Conservation (phyloP, 768 basidiomycete genomes). For the Leccinum subgranulosum region DNA sequence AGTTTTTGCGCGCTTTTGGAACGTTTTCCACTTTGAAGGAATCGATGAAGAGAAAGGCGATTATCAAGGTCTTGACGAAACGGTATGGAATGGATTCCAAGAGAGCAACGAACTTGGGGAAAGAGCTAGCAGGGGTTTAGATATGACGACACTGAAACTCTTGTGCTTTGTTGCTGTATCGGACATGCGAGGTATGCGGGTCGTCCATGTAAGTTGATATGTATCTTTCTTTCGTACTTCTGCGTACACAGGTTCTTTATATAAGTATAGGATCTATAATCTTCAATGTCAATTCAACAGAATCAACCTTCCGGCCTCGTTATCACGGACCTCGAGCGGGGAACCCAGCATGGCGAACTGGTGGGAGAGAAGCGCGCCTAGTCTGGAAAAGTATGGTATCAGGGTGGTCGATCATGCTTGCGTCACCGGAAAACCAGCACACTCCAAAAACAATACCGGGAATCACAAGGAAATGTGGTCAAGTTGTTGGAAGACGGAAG, state of each 20-base stretch:
- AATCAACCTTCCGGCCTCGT: constrained; percentile 17
- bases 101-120: constrained; percentile 11
- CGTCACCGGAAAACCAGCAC: constrained; percentile 27
- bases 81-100: constrained; percentile 23
- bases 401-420: constrained; percentile 31
- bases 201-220: too few relatives aligned
- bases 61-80: constrained; percentile 24
- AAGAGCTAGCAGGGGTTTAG: too few relatives aligned
- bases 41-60: constrained; percentile 19
- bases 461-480: too few relatives aligned
- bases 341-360: constrained; percentile 33
- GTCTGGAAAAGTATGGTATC: constrained; percentile 26
- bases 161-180: too few relatives aligned
- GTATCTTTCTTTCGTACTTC: too few relatives aligned
- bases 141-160: too few relatives aligned
- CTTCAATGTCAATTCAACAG: neutral
- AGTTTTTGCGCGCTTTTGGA: too few relatives aligned
- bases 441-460: constrained; percentile 10
- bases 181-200: too few relatives aligned
- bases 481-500: constrained; percentile 4
- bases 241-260: too few relatives aligned
- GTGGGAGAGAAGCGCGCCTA: constrained; percentile 29
- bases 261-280: neutral
- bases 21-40: constrained; percentile 9
- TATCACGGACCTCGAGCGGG: constrained; percentile 40